Conservation (phyloP, 2,329 filamentous ascomycete genomes). For the Escovopsis sp. region DNA sequence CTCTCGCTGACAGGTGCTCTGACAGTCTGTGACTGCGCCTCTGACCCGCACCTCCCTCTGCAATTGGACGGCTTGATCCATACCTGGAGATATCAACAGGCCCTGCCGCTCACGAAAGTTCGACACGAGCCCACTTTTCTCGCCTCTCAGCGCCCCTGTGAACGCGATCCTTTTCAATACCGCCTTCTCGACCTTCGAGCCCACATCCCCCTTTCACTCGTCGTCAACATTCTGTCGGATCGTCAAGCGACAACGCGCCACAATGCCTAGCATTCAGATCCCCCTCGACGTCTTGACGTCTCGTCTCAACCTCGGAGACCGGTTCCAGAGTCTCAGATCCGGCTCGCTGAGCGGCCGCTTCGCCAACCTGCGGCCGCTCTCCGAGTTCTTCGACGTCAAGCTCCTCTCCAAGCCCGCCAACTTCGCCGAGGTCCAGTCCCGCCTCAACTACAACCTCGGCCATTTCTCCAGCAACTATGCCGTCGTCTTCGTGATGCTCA, state of each 20-base stretch:
- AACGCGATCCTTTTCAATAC: background rate
- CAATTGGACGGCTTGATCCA: too few species aligned
- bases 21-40: too few species aligned
- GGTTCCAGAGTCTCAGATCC: constrained; percentile 69
- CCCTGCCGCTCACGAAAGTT: background rate
- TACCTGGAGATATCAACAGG: background rate
- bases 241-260: constrained; percentile 8
- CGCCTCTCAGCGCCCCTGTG: background rate
- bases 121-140: background rate
- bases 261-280: constrained; percentile 81
- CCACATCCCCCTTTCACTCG: constrained; percentile 1
- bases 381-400: constrained; percentile 94
- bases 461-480: constrained; percentile 99
- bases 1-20: too few species aligned
- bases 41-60: too few species aligned
- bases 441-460: constrained; percentile 92
- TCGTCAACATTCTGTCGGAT: constrained; percentile 3
- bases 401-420: constrained; percentile 86
- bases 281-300: constrained; percentile 85
- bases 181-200: constrained; percentile 3
- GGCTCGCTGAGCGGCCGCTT: constrained; percentile 72
- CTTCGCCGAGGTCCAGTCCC: constrained; percentile 77
- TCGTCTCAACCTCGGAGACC: constrained; percentile 70
- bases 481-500: constrained; percentile 84
- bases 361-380: constrained; percentile 78